Conservation (phyloP, 208 protist species). For the Trypanosoma conorhini region DNA sequence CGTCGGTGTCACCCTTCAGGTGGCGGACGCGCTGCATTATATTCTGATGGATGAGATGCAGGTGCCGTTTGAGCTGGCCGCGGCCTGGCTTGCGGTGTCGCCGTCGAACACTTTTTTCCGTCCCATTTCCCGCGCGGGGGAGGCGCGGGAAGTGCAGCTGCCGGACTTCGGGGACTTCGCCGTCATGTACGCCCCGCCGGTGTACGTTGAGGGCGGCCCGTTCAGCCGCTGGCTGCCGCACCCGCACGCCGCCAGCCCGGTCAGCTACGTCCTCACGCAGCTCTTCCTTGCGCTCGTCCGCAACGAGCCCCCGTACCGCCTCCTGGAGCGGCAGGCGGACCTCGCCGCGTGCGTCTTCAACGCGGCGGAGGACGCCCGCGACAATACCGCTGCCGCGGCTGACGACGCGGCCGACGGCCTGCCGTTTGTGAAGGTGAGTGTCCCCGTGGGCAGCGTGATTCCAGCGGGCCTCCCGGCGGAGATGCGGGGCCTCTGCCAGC, state of each 20-base stretch:
- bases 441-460: slow-evolving; percentile 34
- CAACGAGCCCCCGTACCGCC: slow-evolving; percentile 46
- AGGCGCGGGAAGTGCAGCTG: slow-evolving; percentile 4
- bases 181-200: slow-evolving; percentile 39
- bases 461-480: slow-evolving; percentile 30
- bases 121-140: neutral
- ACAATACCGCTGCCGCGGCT: neutral
- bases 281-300: slow-evolving; percentile 58
- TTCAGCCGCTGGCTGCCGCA: slow-evolving; percentile 69
- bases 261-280: slow-evolving; percentile 60
- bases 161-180: slow-evolving; percentile 10
- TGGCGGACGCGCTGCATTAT: slow-evolving; percentile 71
- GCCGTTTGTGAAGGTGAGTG: slow-evolving; percentile 19
- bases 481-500: slow-evolving; percentile 18
- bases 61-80: slow-evolving; percentile 40
- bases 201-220: slow-evolving; percentile 32
- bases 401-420: neutral
- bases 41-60: slow-evolving; percentile 54
- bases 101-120: slow-evolving; percentile 62
- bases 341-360: slow-evolving; percentile 10
- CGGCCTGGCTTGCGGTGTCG: slow-evolving; percentile 49
- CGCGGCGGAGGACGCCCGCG: neutral
- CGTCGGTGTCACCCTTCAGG: slow-evolving; percentile 51
- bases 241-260: slow-evolving; percentile 44
- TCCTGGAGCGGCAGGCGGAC: slow-evolving; percentile 29